Evolutionary conservation across 2,329 filamentous ascomycete species (phyloP).

Genomic region (Talaromyces sp.): DNA sequence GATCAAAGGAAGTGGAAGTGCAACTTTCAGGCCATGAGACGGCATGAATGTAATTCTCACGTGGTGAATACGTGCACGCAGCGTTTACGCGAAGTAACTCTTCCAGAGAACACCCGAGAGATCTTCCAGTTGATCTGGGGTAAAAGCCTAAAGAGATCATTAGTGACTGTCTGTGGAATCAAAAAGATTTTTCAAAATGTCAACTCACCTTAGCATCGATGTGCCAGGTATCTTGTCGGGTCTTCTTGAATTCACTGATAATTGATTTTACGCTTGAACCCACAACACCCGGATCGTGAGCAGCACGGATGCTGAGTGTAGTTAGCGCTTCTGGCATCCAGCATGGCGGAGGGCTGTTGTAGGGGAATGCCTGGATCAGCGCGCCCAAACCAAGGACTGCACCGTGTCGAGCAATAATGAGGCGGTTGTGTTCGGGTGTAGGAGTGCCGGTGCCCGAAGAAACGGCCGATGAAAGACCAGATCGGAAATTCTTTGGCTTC

Average conservation of each 20-base stretch:
- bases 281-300: constrained; percentile 86
- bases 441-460: constrained; percentile 52
- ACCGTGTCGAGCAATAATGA: constrained; percentile 81
- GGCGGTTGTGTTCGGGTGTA: constrained; percentile 63
- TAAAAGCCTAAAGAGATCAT: constrained; percentile 69
- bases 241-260: constrained; percentile 98
- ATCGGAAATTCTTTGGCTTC: constrained; percentile 46
- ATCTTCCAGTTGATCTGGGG: constrained; percentile 89
- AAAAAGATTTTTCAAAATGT: constrained; percentile 2
- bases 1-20: background rate
- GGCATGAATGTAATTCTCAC: background rate
- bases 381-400: constrained; percentile 90
- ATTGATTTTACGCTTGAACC: constrained; percentile 95
- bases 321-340: constrained; percentile 96
- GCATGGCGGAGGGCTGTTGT: constrained; percentile 83
- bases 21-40: background rate
- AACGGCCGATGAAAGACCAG: constrained; percentile 44
- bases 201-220: constrained; percentile 92
- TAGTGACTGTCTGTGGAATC: constrained; percentile 20
- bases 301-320: constrained; percentile 79
- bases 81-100: constrained; percentile 86
- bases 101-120: constrained; percentile 97
- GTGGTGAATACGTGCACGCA: background rate
- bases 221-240: constrained; percentile 96
- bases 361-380: constrained; percentile 93